phyloP scores from a whole-genome alignment of 2,329 filamentous ascomycete species.

The Sarocladiaceae sp. region DNA sequence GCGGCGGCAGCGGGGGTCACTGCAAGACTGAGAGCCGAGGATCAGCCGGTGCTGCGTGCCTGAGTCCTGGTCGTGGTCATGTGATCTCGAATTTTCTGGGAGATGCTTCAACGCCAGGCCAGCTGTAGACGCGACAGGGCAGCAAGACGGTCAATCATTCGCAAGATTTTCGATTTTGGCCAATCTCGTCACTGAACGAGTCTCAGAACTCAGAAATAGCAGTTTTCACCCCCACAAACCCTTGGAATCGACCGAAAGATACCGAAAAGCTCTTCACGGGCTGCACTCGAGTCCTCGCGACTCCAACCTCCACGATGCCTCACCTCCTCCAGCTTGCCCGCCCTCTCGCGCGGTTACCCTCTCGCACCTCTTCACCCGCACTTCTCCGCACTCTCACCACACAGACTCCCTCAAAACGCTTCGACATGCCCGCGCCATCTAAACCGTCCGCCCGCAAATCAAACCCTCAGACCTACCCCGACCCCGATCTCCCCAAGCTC shows the following conservation, averaged over 20 bases:
- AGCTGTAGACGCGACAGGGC: neutral
- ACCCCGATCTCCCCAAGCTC: conserved; percentile 15
- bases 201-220: no score
- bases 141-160: neutral
- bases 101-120: conserved; percentile 6
- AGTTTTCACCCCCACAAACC: no score
- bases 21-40: neutral
- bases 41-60: neutral
- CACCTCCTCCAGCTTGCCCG: conserved; percentile 8
- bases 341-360: neutral
- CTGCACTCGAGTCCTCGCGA: conserved; percentile 2
- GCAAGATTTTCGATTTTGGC: no score
- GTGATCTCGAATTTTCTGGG: conserved; percentile 29
- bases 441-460: conserved; percentile 16
- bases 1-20: conserved; percentile 7
- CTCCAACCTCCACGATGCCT: conserved; percentile 9
- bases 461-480: conserved; percentile 17
- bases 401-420: neutral
- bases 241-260: no score
- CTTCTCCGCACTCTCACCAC: neutral
- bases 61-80: conserved; percentile 24
- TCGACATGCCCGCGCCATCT: conserved; percentile 18
- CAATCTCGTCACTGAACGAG: no score
- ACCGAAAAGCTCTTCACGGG: no score
- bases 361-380: neutral